Evolutionary conservation across 83 land plant species (phyloP).

Genomic region (Diphasiastrum complanatum): DNA sequence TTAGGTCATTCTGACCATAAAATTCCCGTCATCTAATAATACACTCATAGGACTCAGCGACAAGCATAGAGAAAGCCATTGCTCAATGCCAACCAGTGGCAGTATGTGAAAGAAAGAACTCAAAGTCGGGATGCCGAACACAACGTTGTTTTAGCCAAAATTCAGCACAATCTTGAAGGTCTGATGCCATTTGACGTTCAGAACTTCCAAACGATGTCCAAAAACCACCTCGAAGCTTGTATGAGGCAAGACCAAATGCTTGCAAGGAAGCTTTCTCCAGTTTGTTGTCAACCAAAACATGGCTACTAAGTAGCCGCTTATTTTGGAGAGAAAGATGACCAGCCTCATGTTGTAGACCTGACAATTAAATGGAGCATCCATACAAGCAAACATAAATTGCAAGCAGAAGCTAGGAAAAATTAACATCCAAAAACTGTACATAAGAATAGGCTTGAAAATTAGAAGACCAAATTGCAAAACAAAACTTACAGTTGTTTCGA

Average conservation of each 20-base stretch:
- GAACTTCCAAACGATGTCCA: conserved; percentile 33
- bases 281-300: background rate
- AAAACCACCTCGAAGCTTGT: conserved; percentile 48
- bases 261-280: conserved; percentile 24
- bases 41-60: too few relatives aligned
- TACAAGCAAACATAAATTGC: too few relatives aligned
- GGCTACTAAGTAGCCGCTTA: conserved; percentile 27
- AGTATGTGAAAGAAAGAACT: conserved; percentile 34
- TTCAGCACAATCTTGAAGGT: conserved; percentile 46
- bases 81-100: background rate
- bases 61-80: too few relatives aligned
- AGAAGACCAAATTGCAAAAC: too few relatives aligned
- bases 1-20: too few relatives aligned
- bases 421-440: too few relatives aligned
- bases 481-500: too few relatives aligned
- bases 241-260: conserved; percentile 57
- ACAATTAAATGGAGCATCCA: too few relatives aligned
- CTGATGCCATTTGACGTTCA: conserved; percentile 33
- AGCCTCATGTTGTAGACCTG: too few relatives aligned
- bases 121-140: conserved; percentile 60
- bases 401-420: too few relatives aligned
- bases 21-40: too few relatives aligned
- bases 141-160: conserved; percentile 37
- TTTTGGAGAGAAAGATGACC: background rate
- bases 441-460: too few relatives aligned